Conservation (phyloP, 805 yeast genomes). For the Metschnikowia kofuensis region DNA sequence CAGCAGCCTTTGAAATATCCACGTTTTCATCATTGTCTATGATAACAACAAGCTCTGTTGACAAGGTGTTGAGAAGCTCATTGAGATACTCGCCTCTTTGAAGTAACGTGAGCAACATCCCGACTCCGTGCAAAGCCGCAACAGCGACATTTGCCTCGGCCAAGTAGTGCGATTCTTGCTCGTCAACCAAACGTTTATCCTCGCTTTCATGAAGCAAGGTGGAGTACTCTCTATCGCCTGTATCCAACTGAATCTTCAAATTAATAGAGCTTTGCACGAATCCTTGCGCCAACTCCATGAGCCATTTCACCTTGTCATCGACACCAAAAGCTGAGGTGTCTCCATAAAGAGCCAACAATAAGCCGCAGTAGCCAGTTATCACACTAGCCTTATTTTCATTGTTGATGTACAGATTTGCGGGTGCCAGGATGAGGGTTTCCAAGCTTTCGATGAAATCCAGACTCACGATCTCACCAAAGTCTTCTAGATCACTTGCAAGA, state of each 20-base stretch:
- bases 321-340: constrained; percentile 50
- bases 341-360: constrained; percentile 43
- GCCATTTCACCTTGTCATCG: constrained; percentile 42
- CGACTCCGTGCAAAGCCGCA: constrained; percentile 47
- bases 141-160: constrained; percentile 38
- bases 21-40: constrained; percentile 39
- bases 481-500: constrained; percentile 49
- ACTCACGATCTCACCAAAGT: constrained; percentile 39
- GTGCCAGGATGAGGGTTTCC: constrained; percentile 30
- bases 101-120: constrained; percentile 42
- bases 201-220: constrained; percentile 36
- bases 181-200: constrained; percentile 34
- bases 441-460: constrained; percentile 29
- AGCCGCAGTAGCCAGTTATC: constrained; percentile 36
- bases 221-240: constrained; percentile 44
- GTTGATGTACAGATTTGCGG: constrained; percentile 32
- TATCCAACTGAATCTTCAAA: constrained; percentile 30
- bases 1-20: constrained; percentile 54
- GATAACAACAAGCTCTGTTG: constrained; percentile 36
- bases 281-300: constrained; percentile 45
- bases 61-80: constrained; percentile 31
- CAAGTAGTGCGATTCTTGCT: constrained; percentile 28
- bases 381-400: constrained; percentile 38
- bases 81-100: constrained; percentile 43
- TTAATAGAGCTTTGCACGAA: constrained; percentile 28